phyloP scores from a whole-genome alignment of 2,329 filamentous ascomycete genomes.

The Dactylellina drechsleri region DNA sequence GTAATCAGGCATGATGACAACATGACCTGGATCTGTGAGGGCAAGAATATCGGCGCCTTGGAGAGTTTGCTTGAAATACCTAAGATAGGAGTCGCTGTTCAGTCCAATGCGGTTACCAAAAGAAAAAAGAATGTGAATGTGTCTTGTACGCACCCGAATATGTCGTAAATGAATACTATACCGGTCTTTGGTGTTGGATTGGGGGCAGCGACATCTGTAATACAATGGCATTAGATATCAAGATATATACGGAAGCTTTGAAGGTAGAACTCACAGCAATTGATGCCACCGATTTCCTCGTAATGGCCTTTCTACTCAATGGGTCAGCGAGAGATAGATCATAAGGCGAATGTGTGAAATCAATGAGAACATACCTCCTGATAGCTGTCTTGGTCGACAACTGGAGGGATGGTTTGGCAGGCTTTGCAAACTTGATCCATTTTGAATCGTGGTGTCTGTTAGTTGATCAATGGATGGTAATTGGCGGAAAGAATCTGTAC shows the following conservation, averaged over 20 bases:
- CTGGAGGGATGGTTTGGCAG: slow-evolving; percentile 47
- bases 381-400: slow-evolving; percentile 34
- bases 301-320: slow-evolving; percentile 39
- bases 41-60: slow-evolving; percentile 49
- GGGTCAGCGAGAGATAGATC: neutral
- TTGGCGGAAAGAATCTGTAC: too few relatives aligned
- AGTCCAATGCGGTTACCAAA: neutral
- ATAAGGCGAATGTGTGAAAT: neutral
- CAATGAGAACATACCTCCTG: slow-evolving; percentile 12
- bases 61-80: slow-evolving; percentile 42
- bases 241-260: neutral
- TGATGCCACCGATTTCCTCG: slow-evolving; percentile 33
- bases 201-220: slow-evolving; percentile 40
- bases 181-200: slow-evolving; percentile 39
- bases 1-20: slow-evolving; percentile 89
- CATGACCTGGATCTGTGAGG: slow-evolving; percentile 44
- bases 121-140: neutral
- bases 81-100: neutral
- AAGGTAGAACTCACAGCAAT: slow-evolving; percentile 37
- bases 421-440: slow-evolving; percentile 52
- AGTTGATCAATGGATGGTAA: too few relatives aligned
- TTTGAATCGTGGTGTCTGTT: neutral
- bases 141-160: slow-evolving; percentile 32
- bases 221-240: neutral
- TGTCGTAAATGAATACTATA: slow-evolving; percentile 45